Conservation (phyloP, 2,329 filamentous ascomycete genomes). For the Botryotinia globosa region DNA sequence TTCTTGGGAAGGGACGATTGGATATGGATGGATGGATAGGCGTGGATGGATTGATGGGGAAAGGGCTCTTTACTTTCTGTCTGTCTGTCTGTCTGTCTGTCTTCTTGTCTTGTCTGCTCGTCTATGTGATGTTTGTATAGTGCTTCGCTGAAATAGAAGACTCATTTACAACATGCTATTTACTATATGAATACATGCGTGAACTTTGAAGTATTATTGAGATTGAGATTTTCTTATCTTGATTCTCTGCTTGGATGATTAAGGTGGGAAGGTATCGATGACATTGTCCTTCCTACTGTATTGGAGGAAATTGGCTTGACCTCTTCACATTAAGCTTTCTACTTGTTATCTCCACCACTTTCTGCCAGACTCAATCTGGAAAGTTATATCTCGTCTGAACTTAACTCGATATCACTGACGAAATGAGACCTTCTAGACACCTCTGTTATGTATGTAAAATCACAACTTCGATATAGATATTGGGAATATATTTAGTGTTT, state of each 20-base stretch:
- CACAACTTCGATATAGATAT: not conserved
- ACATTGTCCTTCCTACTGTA: not conserved
- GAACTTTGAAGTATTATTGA: not conserved
- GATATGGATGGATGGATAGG: not conserved
- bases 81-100: not conserved
- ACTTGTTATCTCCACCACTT: not conserved
- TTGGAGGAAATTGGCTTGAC: not conserved
- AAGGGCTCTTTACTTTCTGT: not conserved
- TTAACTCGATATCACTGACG: not conserved
- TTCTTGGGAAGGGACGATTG: not conserved
- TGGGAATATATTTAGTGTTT: too few relatives aligned
- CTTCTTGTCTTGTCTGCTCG: not conserved
- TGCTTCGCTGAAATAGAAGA: constrained; percentile 3
- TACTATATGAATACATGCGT: not conserved
- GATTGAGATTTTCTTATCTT: not conserved
- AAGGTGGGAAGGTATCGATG: not conserved
- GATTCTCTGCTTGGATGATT: not conserved
- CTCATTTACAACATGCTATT: not conserved
- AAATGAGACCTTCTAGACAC: not conserved
- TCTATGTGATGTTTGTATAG: not conserved
- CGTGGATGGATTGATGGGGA: not conserved
- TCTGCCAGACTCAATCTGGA: not conserved
- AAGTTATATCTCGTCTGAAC: not conserved
- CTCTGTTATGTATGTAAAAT: not conserved
- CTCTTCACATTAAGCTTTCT: not conserved